Base-by-base conservation (phyloP, 352 stramenopile genomes). In the Thalassiosira mediterranea region DNA sequence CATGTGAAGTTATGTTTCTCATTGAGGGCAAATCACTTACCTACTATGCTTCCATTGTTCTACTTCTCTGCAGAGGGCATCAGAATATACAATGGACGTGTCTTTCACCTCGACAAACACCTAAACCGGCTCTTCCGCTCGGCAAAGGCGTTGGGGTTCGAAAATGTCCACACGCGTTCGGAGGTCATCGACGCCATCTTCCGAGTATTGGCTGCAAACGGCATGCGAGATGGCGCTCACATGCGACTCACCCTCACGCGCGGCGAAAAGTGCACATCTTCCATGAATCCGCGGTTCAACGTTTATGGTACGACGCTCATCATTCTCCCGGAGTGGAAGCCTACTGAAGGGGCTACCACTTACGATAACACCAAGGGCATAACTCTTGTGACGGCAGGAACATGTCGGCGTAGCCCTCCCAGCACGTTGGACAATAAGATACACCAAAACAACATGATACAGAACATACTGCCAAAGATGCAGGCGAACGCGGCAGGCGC, bases 401-500 rank as follows among this genome's bases (percentile, higher is more conserved):
- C 81, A 44, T 73, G 70, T 58, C 61, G 91, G 48, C 58, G 88
- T 13, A 95, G 91, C 68, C 77, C 86, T 46, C 87, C 90, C 11
- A 68, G 71, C 17, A 90, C 83, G 28, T 67, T 92, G 25, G 90
- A 94, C 70, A 94, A 89, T 17, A 94, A 94, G 49, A 94, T 95
- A 42, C 91, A 95, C 77, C 90, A 94, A 77, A 94, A 93, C 71
- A 95, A 95, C 66, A 65, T 95, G 70, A 72, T 82, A 57, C 60
- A 94, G 66, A 95, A 94, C 64, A 95, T 94, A 52, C 53, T 94
- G 38, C 87, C 89, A 19, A 94, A 95, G 71, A 94, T 95, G 68
- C 83, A 94, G 73, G 91, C 91, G 15, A 95, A 95, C 62, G 49
- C 86, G 25, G 86, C 88, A 15, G 84, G 85, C 3, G 87, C 67